phyloP scores from a whole-genome alignment of 169 alveolate species.

The Plasmodium billcollinsi region DNA sequence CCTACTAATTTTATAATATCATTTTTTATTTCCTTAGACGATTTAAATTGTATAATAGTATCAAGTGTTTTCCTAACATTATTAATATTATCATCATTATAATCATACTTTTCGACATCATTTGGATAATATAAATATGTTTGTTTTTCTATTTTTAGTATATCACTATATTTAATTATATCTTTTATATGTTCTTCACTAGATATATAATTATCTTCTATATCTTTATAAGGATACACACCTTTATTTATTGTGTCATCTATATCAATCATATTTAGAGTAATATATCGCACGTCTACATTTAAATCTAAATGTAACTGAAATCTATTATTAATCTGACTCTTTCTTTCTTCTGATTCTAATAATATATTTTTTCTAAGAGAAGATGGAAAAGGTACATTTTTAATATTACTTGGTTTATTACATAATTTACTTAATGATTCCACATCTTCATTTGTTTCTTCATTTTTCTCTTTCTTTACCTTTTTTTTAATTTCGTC shows the following conservation, averaged over 20 bases:
- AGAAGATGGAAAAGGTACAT: conserved; percentile 2
- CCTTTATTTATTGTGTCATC: conserved; percentile 69
- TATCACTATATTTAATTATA: conserved; percentile 28
- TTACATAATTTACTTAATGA: background rate
- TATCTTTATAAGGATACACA: conserved; percentile 26
- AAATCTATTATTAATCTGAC: conserved; percentile 25
- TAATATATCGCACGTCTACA: conserved; percentile 4
- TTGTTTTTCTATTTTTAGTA: conserved; percentile 29
- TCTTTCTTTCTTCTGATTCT: background rate
- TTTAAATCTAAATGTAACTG: conserved; percentile 43
- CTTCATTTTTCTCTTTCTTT: background rate
- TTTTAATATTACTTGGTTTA: background rate
- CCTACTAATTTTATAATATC: conserved; percentile 58
- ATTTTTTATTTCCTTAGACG: conserved; percentile 53
- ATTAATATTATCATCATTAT: background rate
- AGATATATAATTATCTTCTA: conserved; percentile 54
- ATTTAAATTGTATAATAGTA: conserved; percentile 21
- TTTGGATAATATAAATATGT: background rate
- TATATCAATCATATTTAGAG: conserved; percentile 43
- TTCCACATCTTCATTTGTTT: no score
- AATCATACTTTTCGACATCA: background rate
- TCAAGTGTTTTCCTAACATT: background rate
- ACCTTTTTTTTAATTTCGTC: conserved; percentile 14
- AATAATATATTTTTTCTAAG: conserved; percentile 4
- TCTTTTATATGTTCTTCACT: conserved; percentile 42